These are phyloP conservation scores for Flaveria linearis DNA, from an alignment of 129 eudicot species.

Conservation along the genomic window DNA sequence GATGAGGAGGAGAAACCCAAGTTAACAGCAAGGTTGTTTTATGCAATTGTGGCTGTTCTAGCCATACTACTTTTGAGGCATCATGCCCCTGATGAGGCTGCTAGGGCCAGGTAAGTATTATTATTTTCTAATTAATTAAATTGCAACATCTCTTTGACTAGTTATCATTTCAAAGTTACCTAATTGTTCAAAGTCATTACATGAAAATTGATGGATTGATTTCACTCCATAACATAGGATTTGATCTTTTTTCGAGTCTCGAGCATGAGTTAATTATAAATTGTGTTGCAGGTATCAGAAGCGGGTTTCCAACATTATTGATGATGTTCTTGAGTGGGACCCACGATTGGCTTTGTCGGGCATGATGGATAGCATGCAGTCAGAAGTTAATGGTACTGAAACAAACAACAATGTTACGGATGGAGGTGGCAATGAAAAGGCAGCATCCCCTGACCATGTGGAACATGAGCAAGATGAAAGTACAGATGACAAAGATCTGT, in stretches of 20 bases:
- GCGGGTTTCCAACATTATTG: conserved; percentile 96
- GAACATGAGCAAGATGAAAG: conserved; percentile 39
- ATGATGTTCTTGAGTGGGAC: conserved; percentile 96
- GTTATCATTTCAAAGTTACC: neutral
- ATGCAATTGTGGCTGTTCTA: conserved; percentile 62
- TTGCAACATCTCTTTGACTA: neutral
- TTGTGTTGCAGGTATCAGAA: conserved; percentile 74
- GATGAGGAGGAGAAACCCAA: conserved; percentile 92
- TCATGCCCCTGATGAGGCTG: conserved; percentile 99
- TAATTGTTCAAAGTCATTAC: neutral
- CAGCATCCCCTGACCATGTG: conserved; percentile 16
- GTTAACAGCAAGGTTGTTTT: conserved; percentile 88
- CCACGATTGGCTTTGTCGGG: conserved; percentile 93
- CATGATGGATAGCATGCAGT: conserved; percentile 84
- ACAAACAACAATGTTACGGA: conserved; percentile 43
- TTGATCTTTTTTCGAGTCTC: neutral
- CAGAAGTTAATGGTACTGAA: conserved; percentile 59
- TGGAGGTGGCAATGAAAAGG: conserved; percentile 29
- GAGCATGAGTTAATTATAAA: neutral
- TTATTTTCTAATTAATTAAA: neutral
- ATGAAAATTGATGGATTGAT: neutral
- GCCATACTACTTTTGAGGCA: conserved; percentile 76
- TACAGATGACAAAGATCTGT: conserved; percentile 45
- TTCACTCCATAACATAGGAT: neutral
- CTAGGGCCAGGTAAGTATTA: conserved; percentile 77